These are phyloP conservation scores for Andrographis paniculata DNA, from an alignment of 305 asterid genomes.

Conservation along the genomic window DNA sequence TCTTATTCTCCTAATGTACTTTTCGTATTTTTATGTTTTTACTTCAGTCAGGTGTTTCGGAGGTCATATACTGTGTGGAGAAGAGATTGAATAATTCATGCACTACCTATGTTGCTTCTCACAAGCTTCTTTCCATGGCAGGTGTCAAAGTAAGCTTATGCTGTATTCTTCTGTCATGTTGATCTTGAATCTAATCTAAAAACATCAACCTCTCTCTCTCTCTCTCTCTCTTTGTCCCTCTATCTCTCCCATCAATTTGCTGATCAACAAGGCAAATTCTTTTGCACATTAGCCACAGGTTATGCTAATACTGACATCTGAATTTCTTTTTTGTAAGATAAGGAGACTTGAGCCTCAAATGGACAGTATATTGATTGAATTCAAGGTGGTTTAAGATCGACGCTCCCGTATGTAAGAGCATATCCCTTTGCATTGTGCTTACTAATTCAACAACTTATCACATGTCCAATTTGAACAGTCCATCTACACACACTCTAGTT, in stretches of 20 bases:
- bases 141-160: slow-evolving; percentile 44
- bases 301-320: neutral
- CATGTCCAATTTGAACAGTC: too few species aligned
- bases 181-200: neutral
- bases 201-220: neutral
- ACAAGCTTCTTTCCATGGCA: slow-evolving; percentile 64
- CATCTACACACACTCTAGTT: too few species aligned
- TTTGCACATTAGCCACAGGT: neutral
- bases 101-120: slow-evolving; percentile 54
- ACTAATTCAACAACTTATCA: neutral
- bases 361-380: slow-evolving; percentile 48
- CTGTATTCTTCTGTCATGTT: neutral
- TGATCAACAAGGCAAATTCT: neutral
- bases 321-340: slow-evolving; percentile 31
- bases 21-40: neutral
- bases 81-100: slow-evolving; percentile 56
- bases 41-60: slow-evolving; percentile 87
- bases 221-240: neutral
- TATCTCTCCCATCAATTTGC: too few species aligned
- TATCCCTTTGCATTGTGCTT: neutral
- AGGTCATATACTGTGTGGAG: slow-evolving; percentile 77
- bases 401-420: neutral
- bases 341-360: slow-evolving; percentile 57
- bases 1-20: neutral
- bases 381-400: slow-evolving; percentile 32